Evolutionary conservation across 441 rosid species (phyloP).

Genomic region (Bruguiera hainesii): DNA sequence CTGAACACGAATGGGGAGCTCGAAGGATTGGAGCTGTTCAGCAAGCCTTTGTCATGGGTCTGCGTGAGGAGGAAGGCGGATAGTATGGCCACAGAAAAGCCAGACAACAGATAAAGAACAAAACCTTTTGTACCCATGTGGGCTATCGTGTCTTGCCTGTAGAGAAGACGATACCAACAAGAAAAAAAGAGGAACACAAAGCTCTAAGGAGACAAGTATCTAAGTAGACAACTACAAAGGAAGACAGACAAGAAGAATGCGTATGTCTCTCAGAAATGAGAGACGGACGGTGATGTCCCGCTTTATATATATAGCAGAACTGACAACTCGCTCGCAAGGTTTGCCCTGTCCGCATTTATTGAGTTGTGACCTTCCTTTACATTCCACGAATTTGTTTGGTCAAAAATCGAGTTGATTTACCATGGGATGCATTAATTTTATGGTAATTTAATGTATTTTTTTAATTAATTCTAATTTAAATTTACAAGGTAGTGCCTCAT

Average conservation of each 20-base stretch:
- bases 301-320: neutral
- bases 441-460: too few relatives aligned
- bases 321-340: too few relatives aligned
- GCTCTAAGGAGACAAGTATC: neutral
- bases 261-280: neutral
- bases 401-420: too few relatives aligned
- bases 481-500: too few relatives aligned
- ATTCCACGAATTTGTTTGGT: too few relatives aligned
- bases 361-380: too few relatives aligned
- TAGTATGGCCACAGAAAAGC: constrained; percentile 54
- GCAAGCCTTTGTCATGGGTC: neutral
- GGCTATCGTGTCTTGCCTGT: neutral
- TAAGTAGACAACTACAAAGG: neutral
- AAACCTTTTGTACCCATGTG: constrained; percentile 36
- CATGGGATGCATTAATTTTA: too few relatives aligned
- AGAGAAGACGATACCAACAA: neutral
- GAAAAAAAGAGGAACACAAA: neutral
- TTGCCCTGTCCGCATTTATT: too few relatives aligned
- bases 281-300: neutral
- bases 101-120: constrained; percentile 48
- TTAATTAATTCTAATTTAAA: too few relatives aligned
- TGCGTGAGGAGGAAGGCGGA: constrained; percentile 41
- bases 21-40: constrained; percentile 21
- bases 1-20: constrained; percentile 18
- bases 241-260: neutral